These are phyloP conservation scores for Kwoniella sp. DNA, from an alignment of 768 basidiomycete species.

Conservation along the genomic window DNA sequence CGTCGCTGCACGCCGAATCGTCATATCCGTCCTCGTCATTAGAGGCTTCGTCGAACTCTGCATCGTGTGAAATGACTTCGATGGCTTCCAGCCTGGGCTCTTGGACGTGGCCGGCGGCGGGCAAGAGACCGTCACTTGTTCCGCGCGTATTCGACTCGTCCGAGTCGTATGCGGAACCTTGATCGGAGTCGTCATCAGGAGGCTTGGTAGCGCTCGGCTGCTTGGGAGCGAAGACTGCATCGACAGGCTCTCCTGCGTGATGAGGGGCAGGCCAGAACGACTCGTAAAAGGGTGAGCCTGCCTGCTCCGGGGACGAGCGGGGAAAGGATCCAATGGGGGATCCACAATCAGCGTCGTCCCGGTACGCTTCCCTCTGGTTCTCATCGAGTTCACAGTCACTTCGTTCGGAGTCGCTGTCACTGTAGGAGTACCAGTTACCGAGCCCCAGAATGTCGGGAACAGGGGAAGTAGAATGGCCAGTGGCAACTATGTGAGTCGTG, in stretches of 20 bases:
- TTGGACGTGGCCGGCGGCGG: not conserved
- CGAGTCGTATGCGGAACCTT: not conserved
- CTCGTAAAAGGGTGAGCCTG: not conserved
- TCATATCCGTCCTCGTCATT: not conserved
- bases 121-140: no score
- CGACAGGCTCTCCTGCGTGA: no score
- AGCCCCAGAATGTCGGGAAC: not conserved
- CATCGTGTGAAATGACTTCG: not conserved
- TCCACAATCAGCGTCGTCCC: not conserved
- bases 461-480: not conserved
- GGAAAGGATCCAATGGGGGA: not conserved
- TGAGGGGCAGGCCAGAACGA: no score
- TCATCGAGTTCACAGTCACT: not conserved
- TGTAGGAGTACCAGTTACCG: conserved; percentile 13
- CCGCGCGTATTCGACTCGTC: no score
- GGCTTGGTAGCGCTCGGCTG: not conserved
- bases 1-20: not conserved
- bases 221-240: no score
- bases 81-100: not conserved
- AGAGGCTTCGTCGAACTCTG: not conserved
- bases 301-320: not conserved
- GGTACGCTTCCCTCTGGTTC: not conserved
- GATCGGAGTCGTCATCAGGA: not conserved
- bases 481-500: not conserved
- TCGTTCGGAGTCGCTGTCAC: not conserved